Base-by-base conservation (phyloP, 257 asterid genomes). In the Striga asiatica region DNA sequence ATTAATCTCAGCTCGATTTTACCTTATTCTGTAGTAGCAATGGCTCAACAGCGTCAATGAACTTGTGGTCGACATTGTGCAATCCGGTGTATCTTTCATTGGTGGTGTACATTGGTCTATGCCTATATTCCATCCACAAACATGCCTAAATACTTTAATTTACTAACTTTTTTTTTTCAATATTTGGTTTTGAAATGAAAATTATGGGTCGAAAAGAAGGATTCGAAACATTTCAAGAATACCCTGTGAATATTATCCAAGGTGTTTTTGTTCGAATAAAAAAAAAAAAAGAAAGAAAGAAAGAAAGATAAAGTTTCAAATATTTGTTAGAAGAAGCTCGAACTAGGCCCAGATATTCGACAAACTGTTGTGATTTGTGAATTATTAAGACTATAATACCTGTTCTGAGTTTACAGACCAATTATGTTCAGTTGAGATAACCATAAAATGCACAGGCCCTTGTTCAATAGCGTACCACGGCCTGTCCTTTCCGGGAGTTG, bases 391-490 rank as follows among this genome's bases (percentile, higher is more conserved):
- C 12, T 34, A 34, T 4, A 35, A 17, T 28, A 71, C 72, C 69
- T 71, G 61, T 46, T 68, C 49, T 1, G 68, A 85, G 43, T 64
- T 46, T 2, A 10, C 19, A 0, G 78, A 37, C 89, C 89, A 89
- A 10, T 72, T 19, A 55, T 89, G 94, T 67, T 89, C 97, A 0
- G 97, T 89, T 1, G 97, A 89, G 42, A 89, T 85, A 0, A 89
- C 74, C 6, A 93, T 85, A 43, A 89, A 83, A 60, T 85, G 97
- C 19, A 85, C 89, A 43, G 60, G 54, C 13, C 95, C 97, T 54
- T 76, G 94, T 14, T 89, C 95, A 10, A 85, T 79, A 0, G 97
- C 85, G 38, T 83, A 89, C 97, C 97, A 89, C 5, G 97, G 97
- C 74, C 79, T 86, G 60, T 89, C 97, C 63, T 72, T 67, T 6